Evolutionary conservation across 495 filamentous ascomycete genomes (phyloP).

Genomic region (Podospora sp.): DNA sequence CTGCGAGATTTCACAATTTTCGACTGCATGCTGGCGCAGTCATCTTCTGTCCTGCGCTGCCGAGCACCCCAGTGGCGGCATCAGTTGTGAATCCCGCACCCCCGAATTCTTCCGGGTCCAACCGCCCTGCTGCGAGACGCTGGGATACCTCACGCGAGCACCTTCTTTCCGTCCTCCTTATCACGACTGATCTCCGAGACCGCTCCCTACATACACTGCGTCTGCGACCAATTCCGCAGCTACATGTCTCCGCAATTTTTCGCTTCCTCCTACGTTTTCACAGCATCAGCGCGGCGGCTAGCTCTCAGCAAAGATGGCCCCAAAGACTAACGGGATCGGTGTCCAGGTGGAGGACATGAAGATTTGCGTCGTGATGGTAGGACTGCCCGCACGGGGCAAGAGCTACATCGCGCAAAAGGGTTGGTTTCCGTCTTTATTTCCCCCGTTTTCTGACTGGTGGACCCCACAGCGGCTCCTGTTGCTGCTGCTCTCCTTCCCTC

Average conservation of each 20-base stretch:
- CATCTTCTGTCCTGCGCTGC: not conserved
- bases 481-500: no score
- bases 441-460: conserved; percentile 1
- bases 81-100: not conserved
- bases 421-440: conserved; percentile 38
- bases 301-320: conserved; percentile 42
- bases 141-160: conserved; percentile 38
- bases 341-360: conserved; percentile 87
- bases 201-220: not conserved
- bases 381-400: conserved; percentile 92
- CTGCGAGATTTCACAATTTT: not conserved
- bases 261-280: conserved; percentile 14
- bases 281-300: conserved; percentile 16
- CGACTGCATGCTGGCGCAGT: conserved; percentile 2
- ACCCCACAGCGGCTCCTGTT: no score
- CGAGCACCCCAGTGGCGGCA: conserved; percentile 1
- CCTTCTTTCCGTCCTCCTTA: conserved; percentile 3
- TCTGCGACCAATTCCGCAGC: conserved; percentile 25
- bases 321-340: conserved; percentile 50
- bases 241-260: conserved; percentile 37
- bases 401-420: conserved; percentile 97
- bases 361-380: conserved; percentile 99
- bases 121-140: conserved; percentile 14
- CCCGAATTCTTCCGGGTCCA: conserved; percentile 19
- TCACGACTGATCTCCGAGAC: not conserved